phyloP scores from a whole-genome alignment of 2,329 filamentous ascomycete genomes.

The Fusarium sp. region DNA sequence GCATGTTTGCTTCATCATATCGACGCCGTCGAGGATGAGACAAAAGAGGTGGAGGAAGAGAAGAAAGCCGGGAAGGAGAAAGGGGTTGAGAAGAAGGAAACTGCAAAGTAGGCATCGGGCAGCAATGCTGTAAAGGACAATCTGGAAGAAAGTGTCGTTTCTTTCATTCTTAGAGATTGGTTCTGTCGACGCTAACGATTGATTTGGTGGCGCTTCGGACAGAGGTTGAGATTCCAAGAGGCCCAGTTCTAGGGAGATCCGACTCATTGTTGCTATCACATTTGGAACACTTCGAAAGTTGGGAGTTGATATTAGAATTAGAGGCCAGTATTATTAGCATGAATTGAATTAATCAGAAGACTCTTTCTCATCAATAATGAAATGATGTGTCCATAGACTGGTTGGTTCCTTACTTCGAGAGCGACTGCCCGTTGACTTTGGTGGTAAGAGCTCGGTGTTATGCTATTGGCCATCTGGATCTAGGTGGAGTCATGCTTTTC shows the following conservation, averaged over 20 bases:
- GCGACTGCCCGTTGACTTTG: neutral
- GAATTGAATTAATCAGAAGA: neutral
- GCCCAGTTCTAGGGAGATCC: constrained; percentile 3
- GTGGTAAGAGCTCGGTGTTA: constrained; percentile 7
- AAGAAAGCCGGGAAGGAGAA: neutral
- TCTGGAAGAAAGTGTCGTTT: neutral
- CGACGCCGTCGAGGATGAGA: neutral
- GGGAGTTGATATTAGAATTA: neutral
- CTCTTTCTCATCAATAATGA: neutral
- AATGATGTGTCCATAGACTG: neutral
- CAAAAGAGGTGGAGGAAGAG: neutral
- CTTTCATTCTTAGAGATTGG: constrained; percentile 13
- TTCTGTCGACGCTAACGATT: constrained; percentile 11
- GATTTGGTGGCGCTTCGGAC: constrained; percentile 5
- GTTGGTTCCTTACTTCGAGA: neutral
- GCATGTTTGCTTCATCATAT: constrained; percentile 19
- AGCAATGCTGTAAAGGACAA: neutral
- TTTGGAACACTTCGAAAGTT: neutral
- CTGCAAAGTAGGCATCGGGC: neutral
- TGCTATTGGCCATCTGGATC: constrained; percentile 6
- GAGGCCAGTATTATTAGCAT: neutral
- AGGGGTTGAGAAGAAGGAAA: constrained; percentile 14
- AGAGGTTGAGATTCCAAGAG: constrained; percentile 12
- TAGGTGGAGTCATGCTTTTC: neutral
- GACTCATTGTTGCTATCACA: constrained; percentile 24